A percentile compares a stretch with the other conserved stretches of the same genome.
phyloP scores from a whole-genome alignment of 176 grass and related monocot species.

The Rhipidocladum racemiflorum region DNA sequence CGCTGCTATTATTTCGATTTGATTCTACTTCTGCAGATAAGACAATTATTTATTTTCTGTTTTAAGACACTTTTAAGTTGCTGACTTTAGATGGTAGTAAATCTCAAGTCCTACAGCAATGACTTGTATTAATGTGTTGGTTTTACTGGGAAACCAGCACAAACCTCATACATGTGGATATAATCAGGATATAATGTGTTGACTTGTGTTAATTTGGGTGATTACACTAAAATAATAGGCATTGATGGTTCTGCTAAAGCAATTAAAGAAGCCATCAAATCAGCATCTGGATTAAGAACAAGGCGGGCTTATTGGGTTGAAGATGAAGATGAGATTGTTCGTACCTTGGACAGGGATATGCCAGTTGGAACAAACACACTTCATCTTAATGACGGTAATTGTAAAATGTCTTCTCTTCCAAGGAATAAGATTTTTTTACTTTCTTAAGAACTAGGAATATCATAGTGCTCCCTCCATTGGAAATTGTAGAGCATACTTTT shows the following conservation, averaged over 20 bases:
- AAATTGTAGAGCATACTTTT: background rate
- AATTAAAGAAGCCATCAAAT: slow-evolving; percentile 97
- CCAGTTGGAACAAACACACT: slow-evolving; percentile 83
- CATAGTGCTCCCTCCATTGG: background rate
- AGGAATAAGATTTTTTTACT: background rate
- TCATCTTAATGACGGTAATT: slow-evolving; percentile 90
- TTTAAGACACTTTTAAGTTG: slow-evolving; percentile 3
- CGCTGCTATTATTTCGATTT: background rate
- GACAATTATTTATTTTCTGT: background rate
- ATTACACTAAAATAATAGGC: slow-evolving; percentile 88
- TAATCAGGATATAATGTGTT: too few relatives aligned
- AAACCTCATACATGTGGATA: slow-evolving; percentile 55
- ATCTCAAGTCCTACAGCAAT: background rate
- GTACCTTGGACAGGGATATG: slow-evolving; percentile 88
- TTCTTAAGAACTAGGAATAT: slow-evolving; percentile 13
- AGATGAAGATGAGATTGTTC: slow-evolving; percentile 86
- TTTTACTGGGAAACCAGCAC: slow-evolving; percentile 1
- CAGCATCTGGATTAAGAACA: slow-evolving; percentile 87
- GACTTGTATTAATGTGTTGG: slow-evolving; percentile 19
- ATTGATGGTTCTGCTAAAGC: slow-evolving; percentile 84
- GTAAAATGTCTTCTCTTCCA: background rate
- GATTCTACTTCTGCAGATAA: background rate
- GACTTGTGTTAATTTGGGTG: too few relatives aligned
- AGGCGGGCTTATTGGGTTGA: slow-evolving; percentile 97
- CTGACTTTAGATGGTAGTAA: background rate